phyloP scores from a whole-genome alignment of 208 protist genomes.

The Crithidia thermophila region DNA sequence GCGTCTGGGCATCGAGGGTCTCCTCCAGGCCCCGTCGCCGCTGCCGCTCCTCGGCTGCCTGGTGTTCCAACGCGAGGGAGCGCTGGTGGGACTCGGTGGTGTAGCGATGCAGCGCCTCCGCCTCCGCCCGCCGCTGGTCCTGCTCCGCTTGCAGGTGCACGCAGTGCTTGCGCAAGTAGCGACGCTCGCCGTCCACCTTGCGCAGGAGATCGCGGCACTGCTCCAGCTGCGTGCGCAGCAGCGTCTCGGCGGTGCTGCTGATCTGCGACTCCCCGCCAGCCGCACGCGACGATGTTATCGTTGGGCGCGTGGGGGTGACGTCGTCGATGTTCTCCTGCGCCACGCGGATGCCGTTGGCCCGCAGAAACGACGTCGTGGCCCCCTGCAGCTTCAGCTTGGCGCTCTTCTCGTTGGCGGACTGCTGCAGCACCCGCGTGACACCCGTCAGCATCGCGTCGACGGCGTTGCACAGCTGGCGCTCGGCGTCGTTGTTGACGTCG shows the following conservation, averaged over 20 bases:
- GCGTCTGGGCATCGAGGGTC: constrained; percentile 23
- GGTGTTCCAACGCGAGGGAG: constrained; percentile 25
- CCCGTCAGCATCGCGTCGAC: constrained; percentile 20
- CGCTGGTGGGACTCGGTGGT: constrained; percentile 35
- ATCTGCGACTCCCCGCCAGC: too few species aligned
- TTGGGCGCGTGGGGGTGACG: neutral
- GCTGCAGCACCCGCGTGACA: constrained; percentile 12
- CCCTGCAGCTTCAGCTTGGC: constrained; percentile 1
- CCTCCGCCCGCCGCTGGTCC: constrained; percentile 19
- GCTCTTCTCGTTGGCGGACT: constrained; percentile 4
- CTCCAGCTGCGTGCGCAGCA: constrained; percentile 36
- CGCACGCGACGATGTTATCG: neutral
- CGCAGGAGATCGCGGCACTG: constrained; percentile 50
- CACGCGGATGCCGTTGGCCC: constrained; percentile 25
- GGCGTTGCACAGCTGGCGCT: constrained; percentile 23
- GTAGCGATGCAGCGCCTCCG: constrained; percentile 27
- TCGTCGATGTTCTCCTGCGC: neutral
- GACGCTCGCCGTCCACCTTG: constrained; percentile 62
- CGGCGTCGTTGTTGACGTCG: constrained; percentile 11
- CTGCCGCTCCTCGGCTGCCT: constrained; percentile 18
- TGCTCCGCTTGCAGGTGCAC: constrained; percentile 35
- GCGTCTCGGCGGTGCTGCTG: neutral
- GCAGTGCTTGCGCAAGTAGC: constrained; percentile 29
- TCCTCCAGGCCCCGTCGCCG: constrained; percentile 27
- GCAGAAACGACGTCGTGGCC: constrained; percentile 13